Evolutionary conservation across 495 filamentous ascomycete species (phyloP).

Genomic region (Lophiotrema nucula): DNA sequence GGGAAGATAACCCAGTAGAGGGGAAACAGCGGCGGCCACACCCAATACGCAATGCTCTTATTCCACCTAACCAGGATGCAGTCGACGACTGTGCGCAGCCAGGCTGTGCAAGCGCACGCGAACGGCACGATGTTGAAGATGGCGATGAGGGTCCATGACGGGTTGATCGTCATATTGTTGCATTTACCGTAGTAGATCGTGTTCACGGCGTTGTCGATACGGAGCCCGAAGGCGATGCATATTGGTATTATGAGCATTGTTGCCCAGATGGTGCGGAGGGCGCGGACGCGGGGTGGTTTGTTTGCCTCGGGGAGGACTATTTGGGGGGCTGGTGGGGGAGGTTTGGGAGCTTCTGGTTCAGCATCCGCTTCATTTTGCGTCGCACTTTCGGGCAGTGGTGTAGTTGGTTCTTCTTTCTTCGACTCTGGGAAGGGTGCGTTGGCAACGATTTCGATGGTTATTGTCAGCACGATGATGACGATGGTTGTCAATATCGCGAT

Average conservation of each 20-base stretch:
- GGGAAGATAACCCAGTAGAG: background rate
- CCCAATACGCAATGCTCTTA: background rate
- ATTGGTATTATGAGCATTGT: background rate
- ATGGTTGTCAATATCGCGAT: too few species aligned
- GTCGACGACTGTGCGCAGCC: conserved; percentile 6
- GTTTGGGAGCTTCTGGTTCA: background rate
- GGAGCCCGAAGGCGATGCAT: background rate
- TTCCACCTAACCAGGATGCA: conserved; percentile 13
- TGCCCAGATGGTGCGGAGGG: conserved; percentile 3
- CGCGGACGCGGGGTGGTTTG: background rate
- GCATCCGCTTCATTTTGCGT: background rate
- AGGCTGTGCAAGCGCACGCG: background rate
- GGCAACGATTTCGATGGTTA: background rate
- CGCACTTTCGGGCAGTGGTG: background rate
- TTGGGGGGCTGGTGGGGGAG: too few species aligned
- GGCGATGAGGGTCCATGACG: background rate
- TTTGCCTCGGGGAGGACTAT: background rate
- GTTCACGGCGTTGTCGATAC: background rate
- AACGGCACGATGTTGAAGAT: conserved; percentile 10
- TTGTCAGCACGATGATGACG: background rate
- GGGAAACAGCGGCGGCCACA: conserved; percentile 2
- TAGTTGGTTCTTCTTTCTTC: background rate
- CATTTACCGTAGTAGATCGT: background rate
- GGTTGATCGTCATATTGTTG: background rate
- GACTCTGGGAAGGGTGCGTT: background rate